A percentile compares a stretch with the other conserved stretches of the same genome.
Evolutionary conservation across 1,284 basidiomycete genomes (phyloP).

Genomic region (Coriolopsis trogii): DNA sequence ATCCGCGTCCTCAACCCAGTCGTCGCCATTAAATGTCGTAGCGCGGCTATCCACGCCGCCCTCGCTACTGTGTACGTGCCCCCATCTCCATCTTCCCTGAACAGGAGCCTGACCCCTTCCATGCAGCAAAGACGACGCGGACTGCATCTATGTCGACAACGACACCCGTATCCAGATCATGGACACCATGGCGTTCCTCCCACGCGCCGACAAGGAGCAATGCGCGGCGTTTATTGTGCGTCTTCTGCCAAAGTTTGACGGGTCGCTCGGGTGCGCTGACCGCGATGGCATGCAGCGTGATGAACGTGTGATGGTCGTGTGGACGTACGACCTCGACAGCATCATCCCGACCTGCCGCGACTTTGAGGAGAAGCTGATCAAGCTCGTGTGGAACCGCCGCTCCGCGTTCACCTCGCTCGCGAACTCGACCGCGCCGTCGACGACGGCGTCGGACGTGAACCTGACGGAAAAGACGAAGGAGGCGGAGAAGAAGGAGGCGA

Average conservation of each 20-base stretch:
- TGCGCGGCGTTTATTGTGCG: constrained; percentile 81
- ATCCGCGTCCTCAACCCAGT: constrained; percentile 75
- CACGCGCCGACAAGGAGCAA: constrained; percentile 79
- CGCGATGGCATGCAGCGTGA: constrained; percentile 50
- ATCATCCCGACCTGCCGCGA: constrained; percentile 67
- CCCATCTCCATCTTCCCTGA: neutral
- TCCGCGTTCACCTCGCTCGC: constrained; percentile 38
- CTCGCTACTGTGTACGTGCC: constrained; percentile 63
- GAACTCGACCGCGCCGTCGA: constrained; percentile 40
- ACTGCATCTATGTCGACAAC: constrained; percentile 57
- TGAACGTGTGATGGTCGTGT: constrained; percentile 74
- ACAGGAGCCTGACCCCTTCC: neutral
- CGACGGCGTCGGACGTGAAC: constrained; percentile 53
- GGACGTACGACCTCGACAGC: constrained; percentile 75
- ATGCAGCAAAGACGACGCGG: constrained; percentile 51
- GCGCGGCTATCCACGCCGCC: constrained; percentile 81
- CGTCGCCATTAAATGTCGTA: constrained; percentile 79
- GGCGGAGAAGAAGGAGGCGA: constrained; percentile 26
- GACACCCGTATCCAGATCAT: constrained; percentile 69
- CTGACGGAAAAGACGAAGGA: constrained; percentile 45
- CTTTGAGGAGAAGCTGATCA: constrained; percentile 80
- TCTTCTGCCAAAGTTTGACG: constrained; percentile 12
- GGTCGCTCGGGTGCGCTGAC: neutral
- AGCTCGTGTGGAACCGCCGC: constrained; percentile 77
- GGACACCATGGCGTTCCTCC: constrained; percentile 62